Evolutionary conservation across 208 protist genomes (phyloP).

Genomic region (Leishmania aethiopica): DNA sequence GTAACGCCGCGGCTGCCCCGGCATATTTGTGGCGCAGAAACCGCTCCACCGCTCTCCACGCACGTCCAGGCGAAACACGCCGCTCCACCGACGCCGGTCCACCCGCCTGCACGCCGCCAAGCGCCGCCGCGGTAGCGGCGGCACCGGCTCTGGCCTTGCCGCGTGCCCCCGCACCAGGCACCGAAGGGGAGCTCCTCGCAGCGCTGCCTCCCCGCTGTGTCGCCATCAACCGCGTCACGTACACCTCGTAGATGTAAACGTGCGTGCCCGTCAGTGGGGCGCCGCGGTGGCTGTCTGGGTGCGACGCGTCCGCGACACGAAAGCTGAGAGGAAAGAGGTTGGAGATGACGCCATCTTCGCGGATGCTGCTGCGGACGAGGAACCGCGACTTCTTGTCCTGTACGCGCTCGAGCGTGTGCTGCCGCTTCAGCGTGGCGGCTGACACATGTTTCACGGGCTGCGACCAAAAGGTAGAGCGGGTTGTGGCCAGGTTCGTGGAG

Average conservation of each 20-base stretch:
- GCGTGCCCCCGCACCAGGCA: not conserved
- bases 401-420: conserved; percentile 47
- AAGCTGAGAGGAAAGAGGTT: conserved; percentile 76
- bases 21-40: conserved; percentile 39
- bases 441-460: conserved; percentile 38
- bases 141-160: not conserved
- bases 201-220: not conserved
- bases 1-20: conserved; percentile 21
- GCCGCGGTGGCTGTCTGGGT: not conserved
- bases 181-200: not conserved
- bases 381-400: conserved; percentile 73
- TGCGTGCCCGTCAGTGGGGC: conserved; percentile 3
- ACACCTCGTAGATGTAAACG: conserved; percentile 79
- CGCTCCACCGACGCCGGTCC: conserved; percentile 14
- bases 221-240: conserved; percentile 49
- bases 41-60: conserved; percentile 54
- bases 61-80: conserved; percentile 46
- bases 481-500: not conserved
- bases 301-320: not conserved
- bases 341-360: conserved; percentile 73
- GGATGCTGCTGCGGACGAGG: conserved; percentile 54
- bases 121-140: no score
- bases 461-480: conserved; percentile 57
- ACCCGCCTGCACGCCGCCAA: not conserved
- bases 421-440: conserved; percentile 46